Evolutionary conservation across 495 filamentous ascomycete genomes (phyloP).

Genomic region (Bacidia rubella): DNA sequence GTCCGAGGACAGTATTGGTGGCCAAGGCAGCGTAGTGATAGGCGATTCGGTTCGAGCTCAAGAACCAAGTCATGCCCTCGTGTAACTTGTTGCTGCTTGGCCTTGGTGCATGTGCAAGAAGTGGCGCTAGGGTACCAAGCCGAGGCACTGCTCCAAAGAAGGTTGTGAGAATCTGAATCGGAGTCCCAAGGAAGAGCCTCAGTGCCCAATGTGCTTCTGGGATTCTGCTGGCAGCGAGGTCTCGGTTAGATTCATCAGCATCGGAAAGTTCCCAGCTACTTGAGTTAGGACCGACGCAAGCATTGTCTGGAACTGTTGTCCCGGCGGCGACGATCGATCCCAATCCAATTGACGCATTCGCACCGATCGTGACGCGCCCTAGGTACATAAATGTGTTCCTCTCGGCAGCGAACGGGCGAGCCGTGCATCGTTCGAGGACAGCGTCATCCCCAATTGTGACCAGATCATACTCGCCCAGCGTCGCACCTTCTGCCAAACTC

Average conservation of each 20-base stretch:
- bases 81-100: conserved; percentile 16
- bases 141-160: conserved; percentile 25
- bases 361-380: conserved; percentile 28
- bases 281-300: conserved; percentile 34
- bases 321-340: conserved; percentile 31
- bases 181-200: not conserved
- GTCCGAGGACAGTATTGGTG: not conserved
- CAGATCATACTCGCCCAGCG: conserved; percentile 34
- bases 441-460: conserved; percentile 30
- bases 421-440: conserved; percentile 24
- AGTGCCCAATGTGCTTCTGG: conserved; percentile 21
- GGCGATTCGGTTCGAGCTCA: conserved; percentile 22
- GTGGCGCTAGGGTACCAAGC: conserved; percentile 27
- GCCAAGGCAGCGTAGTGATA: conserved; percentile 19
- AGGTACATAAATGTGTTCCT: conserved; percentile 34
- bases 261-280: conserved; percentile 32
- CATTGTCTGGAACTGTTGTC: conserved; percentile 23
- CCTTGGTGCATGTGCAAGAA: conserved; percentile 20
- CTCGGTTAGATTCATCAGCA: conserved; percentile 27
- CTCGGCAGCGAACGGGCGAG: conserved; percentile 33
- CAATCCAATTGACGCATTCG: conserved; percentile 24
- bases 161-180: not conserved
- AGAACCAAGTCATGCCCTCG: conserved; percentile 27
- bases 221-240: conserved; percentile 20
- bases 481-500: conserved; percentile 20